Evolutionary conservation across 495 filamentous ascomycete species (phyloP), one percentile per base, ranked within the genome.

Genomic region (Geoglossum glabrum): DNA sequence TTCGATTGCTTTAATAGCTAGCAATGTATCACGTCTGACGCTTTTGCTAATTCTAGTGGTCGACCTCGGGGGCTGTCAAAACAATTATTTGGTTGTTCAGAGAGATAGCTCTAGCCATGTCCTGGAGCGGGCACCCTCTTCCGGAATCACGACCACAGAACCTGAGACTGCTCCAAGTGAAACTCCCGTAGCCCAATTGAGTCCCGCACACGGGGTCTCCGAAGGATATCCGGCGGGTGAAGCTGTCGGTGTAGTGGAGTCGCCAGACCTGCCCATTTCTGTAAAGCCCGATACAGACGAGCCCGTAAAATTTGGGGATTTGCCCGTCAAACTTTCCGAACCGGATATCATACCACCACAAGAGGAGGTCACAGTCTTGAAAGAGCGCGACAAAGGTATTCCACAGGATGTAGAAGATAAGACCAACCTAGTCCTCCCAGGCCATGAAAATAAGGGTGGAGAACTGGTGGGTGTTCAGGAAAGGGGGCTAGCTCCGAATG

Each of bases 1-100:
- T 51, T 56, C 11, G 13, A 27, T 34, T 23, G 11, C 13, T 21
- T 34, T 17, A 19, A n/a, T 17, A 19, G 45, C 47, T 56, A 36
- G 13, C 43, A n/a, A 34, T 56, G 13, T n/a, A 40, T n/a, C 21
- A 45, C 13, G 6, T 33, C 21, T 11, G 57, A 59, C 13, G 19
- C 59, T 61, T 26, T 57, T 58, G 62, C n/a, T 61, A 45, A 19
- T 59, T 1, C 9, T 38, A 79, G 78, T 70, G 3, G 74, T 71
- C 40, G 81, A 84, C 60, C 66, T 70, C 11, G 54, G 56, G 9
- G 81, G 81, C 33, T 81, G 80, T 64, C 65, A 67, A 55, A 83
- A 83, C 68, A 81, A 81, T 62, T 60, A 79, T 25, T 60, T 83
- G 52, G 64, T 71, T 27, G 63, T 76, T 61, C 64, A 51, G 3